A percentile compares a stretch with the other conserved stretches of the same genome.
Evolutionary conservation across 805 yeast species (phyloP).

Genomic region (Pichia ethanolica): DNA sequence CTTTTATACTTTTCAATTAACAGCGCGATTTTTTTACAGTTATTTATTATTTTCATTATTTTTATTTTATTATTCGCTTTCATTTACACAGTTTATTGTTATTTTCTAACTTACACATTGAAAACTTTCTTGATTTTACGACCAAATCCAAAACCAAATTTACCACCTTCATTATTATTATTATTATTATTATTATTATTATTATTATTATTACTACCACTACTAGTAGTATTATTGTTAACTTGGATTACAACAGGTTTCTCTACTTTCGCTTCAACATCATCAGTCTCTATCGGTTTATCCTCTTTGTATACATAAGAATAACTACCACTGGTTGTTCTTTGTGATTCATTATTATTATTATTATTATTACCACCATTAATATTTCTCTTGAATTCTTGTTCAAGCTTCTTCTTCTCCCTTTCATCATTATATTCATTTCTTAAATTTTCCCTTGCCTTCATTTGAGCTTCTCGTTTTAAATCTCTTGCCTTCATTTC

Average conservation of each 20-base stretch:
- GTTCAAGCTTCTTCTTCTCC: neutral
- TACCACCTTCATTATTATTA: neutral
- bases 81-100: neutral
- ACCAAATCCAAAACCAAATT: conserved; percentile 8
- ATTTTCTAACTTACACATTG: neutral
- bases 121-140: conserved; percentile 8
- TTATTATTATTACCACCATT: neutral
- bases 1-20: neutral
- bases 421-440: conserved; percentile 7
- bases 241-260: neutral
- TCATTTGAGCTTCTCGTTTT: conserved; percentile 16
- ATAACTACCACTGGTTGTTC: neutral
- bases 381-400: neutral
- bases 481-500: conserved; percentile 24
- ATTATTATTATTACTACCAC: neutral
- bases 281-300: too few relatives aligned
- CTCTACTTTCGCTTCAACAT: neutral
- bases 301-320: neutral
- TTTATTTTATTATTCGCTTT: neutral
- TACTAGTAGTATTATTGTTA: too few relatives aligned
- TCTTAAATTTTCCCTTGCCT: conserved; percentile 14
- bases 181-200: neutral
- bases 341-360: neutral
- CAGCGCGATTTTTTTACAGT: too few relatives aligned
- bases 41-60: neutral